These are phyloP conservation scores for Dionaea muscipula DNA, from an alignment of 179 eudicot genomes.

Conservation along the genomic window DNA sequence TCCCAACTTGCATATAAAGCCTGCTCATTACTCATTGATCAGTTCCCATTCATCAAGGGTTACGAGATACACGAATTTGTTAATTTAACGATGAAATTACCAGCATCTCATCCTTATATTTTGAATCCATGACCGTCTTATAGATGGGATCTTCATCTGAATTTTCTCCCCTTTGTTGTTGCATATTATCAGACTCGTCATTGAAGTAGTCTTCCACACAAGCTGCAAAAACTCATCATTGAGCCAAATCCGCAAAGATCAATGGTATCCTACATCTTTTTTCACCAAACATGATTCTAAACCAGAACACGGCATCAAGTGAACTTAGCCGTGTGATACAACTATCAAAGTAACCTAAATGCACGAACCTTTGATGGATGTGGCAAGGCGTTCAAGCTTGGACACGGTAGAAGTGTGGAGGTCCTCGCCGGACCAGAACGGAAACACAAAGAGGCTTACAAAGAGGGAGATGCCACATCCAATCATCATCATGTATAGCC, in stretches of 20 bases:
- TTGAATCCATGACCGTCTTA: slow-evolving; percentile 33
- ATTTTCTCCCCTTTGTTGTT: slow-evolving; percentile 13
- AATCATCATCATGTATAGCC: slow-evolving; percentile 56
- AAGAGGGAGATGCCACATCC: slow-evolving; percentile 72
- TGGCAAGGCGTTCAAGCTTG: slow-evolving; percentile 74
- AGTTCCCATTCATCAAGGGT: neutral
- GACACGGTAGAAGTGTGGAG: slow-evolving; percentile 60
- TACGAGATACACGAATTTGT: neutral
- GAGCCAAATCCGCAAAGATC: neutral
- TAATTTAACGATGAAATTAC: slow-evolving; percentile 9
- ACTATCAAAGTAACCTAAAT: neutral
- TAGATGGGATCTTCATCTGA: slow-evolving; percentile 29
- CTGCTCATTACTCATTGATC: slow-evolving; percentile 11
- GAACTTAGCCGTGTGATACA: neutral
- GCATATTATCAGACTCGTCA: slow-evolving; percentile 13
- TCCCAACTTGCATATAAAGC: slow-evolving; percentile 50
- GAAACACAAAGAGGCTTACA: slow-evolving; percentile 64
- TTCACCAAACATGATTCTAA: too few species aligned
- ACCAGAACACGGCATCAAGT: too few species aligned
- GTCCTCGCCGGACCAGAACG: slow-evolving; percentile 84
- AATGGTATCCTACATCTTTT: too few species aligned
- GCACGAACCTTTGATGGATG: slow-evolving; percentile 49
- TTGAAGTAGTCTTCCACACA: slow-evolving; percentile 36
- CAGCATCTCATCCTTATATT: slow-evolving; percentile 31
- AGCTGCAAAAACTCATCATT: slow-evolving; percentile 16